Base-by-base conservation (phyloP, 2,329 filamentous ascomycete genomes). In the Daldinia sp. region DNA sequence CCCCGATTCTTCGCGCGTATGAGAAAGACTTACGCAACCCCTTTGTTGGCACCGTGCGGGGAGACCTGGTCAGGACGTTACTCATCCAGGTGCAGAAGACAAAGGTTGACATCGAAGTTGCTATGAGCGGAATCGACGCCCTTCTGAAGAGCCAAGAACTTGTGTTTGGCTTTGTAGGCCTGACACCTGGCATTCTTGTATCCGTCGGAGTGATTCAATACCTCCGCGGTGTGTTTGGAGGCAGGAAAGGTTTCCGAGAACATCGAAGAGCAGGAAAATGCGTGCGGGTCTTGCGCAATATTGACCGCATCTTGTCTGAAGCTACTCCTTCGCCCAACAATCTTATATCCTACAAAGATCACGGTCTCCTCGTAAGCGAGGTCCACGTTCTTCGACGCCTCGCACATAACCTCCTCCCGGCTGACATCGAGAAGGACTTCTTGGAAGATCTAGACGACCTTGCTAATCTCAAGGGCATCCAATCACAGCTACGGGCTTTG, bases 51-150 rank as follows among this genome's bases (percentile, higher is more conserved):
- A 92, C 94, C 0, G 78, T 99, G 15, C 86, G 88, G 27, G 95
- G 95, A 9, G 94, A 98, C 71, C 83, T 99, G 25, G 86, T 98
- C 32, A 89, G 94, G 52, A 93, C 94, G 3, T 86, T 99, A 25
- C 83, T 99, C 43, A 98, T 99, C 57, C 95, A 99, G 75, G 90
- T 99, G 34, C 95, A 99, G 74, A 99, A 99, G 83, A 98, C 95
- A 19, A 99, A 99, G 81, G 95, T 99, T 7, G 95, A 99, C 73
- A 88, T 99, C 10, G 95, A 99, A 77, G 89, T 98, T 64, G 95
- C 95, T 11, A 94, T 99, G 80, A 93, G 91, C 62, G 95, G 95
- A 15, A 99, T 99, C 68, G 94, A 99, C 80, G 88, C 93, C 30
- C 85, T 99, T 29, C 84, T 99, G 60, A 97, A 95, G 80, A 97